phyloP scores from a whole-genome alignment of 768 basidiomycete species.

The Tylopilus felleus region DNA sequence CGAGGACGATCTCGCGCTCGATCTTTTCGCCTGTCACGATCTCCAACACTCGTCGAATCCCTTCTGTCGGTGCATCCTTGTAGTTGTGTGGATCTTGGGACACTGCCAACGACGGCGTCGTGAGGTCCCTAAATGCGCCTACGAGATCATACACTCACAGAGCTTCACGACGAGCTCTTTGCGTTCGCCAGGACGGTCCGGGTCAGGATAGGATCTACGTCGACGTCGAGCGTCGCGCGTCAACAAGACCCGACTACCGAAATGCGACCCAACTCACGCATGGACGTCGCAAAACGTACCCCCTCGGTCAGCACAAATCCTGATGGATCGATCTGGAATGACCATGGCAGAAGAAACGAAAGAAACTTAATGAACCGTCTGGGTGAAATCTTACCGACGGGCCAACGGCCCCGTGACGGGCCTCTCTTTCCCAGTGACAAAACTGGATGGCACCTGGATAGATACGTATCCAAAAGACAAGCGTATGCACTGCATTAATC shows the following conservation, averaged over 20 bases:
- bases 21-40: conserved; percentile 66
- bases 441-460: conserved; percentile 3
- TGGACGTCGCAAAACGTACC: conserved; percentile 93
- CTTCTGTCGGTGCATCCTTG: conserved; percentile 90
- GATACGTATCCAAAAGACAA: conserved; percentile 15
- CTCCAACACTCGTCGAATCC: conserved; percentile 84
- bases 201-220: conserved; percentile 69
- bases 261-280: conserved; percentile 49
- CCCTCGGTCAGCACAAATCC: conserved; percentile 85
- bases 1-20: conserved; percentile 60
- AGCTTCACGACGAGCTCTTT: conserved; percentile 91
- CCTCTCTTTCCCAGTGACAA: conserved; percentile 4
- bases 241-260: background rate
- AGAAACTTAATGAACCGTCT: background rate
- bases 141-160: conserved; percentile 40
- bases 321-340: conserved; percentile 72
- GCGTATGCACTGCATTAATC: conserved; percentile 19
- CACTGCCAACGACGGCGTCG: conserved; percentile 42
- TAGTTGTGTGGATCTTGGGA: conserved; percentile 90
- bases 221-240: background rate
- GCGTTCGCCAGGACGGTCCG: conserved; percentile 52
- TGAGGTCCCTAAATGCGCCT: background rate
- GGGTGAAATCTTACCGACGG: conserved; percentile 3
- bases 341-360: conserved; percentile 4
- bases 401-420: conserved; percentile 1